These are phyloP conservation scores for Diaporthe caulivora DNA, from an alignment of 2,329 filamentous ascomycete genomes.

Conservation along the genomic window DNA sequence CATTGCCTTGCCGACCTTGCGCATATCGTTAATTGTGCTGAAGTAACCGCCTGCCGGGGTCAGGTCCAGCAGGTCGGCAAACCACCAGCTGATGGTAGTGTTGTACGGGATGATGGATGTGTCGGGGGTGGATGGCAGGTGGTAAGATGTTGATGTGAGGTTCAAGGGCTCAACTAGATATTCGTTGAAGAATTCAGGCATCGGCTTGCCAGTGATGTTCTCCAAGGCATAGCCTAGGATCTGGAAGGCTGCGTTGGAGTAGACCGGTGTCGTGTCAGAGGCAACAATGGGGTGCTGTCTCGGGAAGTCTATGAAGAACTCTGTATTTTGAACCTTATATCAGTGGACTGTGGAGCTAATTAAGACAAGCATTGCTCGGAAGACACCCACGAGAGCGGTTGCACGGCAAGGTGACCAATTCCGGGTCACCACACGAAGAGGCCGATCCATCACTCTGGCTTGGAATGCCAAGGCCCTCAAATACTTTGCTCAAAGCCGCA, in stretches of 20 bases:
- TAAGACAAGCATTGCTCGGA: accelerated
- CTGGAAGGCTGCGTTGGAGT: slow-evolving; percentile 53
- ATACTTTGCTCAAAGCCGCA: neutral
- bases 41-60: slow-evolving; percentile 56
- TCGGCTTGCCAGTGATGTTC: slow-evolving; percentile 51
- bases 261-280: slow-evolving; percentile 49
- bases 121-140: slow-evolving; percentile 39
- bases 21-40: slow-evolving; percentile 56
- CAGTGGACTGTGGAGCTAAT: neutral
- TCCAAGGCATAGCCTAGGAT: slow-evolving; percentile 55
- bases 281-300: slow-evolving; percentile 50
- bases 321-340: neutral
- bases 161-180: slow-evolving; percentile 49
- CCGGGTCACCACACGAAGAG: slow-evolving; percentile 26
- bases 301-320: slow-evolving; percentile 45
- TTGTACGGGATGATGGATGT: slow-evolving; percentile 42
- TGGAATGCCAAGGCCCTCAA: slow-evolving; percentile 35
- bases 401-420: slow-evolving; percentile 39
- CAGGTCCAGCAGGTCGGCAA: slow-evolving; percentile 44
- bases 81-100: slow-evolving; percentile 42
- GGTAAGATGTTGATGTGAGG: slow-evolving; percentile 48
- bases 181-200: slow-evolving; percentile 46
- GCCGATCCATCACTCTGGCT: slow-evolving; percentile 26
- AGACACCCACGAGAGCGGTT: slow-evolving; percentile 21
- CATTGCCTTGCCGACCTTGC: slow-evolving; percentile 57